phyloP scores from a whole-genome alignment of 2,329 filamentous ascomycete genomes.

The Zasmidium citrigriseum region DNA sequence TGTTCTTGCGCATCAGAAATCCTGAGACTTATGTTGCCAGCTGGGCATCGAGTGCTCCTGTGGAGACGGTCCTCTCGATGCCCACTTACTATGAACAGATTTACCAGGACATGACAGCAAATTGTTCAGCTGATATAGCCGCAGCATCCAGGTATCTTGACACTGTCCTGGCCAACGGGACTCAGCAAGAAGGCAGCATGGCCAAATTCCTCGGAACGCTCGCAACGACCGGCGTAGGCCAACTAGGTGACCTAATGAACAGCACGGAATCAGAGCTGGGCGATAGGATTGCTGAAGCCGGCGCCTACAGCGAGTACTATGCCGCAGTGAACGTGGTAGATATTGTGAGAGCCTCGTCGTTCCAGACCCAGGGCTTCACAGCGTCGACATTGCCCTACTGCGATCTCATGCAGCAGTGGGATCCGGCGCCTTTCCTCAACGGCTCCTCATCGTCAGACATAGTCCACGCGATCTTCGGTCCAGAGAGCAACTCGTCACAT shows the following conservation, averaged over 20 bases:
- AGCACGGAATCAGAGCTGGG: constrained; percentile 5
- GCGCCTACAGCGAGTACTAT: constrained; percentile 2
- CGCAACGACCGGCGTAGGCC: constrained; percentile 10
- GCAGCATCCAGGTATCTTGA: constrained; percentile 20
- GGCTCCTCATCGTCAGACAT: constrained; percentile 5
- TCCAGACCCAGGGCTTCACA: constrained; percentile 23
- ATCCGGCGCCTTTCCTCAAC: constrained; percentile 1
- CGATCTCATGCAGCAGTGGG: constrained; percentile 24
- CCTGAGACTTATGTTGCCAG: constrained; percentile 25
- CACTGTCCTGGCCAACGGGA: constrained; percentile 19
- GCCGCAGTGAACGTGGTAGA: constrained; percentile 6
- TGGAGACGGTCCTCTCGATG: constrained; percentile 19
- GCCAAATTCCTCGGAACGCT: constrained; percentile 15
- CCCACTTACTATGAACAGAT: constrained; percentile 24
- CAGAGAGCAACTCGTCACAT: constrained; percentile 18
- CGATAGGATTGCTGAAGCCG: not conserved
- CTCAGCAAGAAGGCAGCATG: constrained; percentile 15
- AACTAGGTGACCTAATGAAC: constrained; percentile 9
- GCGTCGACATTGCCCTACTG: constrained; percentile 19
- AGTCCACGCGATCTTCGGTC: constrained; percentile 13
- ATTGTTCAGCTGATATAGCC: constrained; percentile 21
- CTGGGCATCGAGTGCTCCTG: constrained; percentile 23
- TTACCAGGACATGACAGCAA: constrained; percentile 18
- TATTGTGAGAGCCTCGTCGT: constrained; percentile 11
- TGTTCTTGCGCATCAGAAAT: constrained; percentile 21